A percentile compares a stretch with the other conserved stretches of the same genome.
These are phyloP conservation scores for Adansonia digitata DNA, from an alignment of 345 rosid genomes.

Conservation along the genomic window DNA sequence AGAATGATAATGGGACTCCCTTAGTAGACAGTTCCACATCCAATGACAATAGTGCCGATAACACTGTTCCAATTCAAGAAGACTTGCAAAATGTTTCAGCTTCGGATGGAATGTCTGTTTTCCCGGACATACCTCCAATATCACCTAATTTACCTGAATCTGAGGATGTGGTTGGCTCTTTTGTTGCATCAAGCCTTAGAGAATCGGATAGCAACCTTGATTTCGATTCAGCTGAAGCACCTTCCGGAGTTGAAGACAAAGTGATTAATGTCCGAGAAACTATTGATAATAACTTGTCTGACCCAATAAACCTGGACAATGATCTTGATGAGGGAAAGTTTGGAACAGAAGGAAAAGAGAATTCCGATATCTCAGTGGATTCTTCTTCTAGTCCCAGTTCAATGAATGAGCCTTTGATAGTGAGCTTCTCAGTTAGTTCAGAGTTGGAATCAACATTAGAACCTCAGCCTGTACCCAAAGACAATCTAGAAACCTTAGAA, in stretches of 20 bases:
- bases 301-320: constrained; percentile 20
- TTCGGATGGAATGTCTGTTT: constrained; percentile 28
- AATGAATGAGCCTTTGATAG: constrained; percentile 24
- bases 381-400: constrained; percentile 26
- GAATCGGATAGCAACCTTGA: constrained; percentile 27
- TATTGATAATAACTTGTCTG: constrained; percentile 29
- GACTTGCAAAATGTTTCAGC: constrained; percentile 30
- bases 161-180: constrained; percentile 21
- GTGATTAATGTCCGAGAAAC: constrained; percentile 24
- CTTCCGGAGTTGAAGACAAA: constrained; percentile 31
- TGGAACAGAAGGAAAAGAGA: constrained; percentile 23
- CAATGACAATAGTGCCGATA: constrained; percentile 23
- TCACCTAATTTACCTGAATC: constrained; percentile 33
- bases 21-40: constrained; percentile 21
- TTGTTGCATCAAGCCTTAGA: constrained; percentile 25
- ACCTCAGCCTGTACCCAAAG: constrained; percentile 29
- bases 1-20: constrained; percentile 20
- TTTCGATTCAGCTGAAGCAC: constrained; percentile 17
- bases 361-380: constrained; percentile 16
- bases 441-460: constrained; percentile 30
- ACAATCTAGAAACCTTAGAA: constrained; percentile 22
- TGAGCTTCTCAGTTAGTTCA: constrained; percentile 33
- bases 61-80: constrained; percentile 23
- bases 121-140: constrained; percentile 29
- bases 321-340: constrained; percentile 24